These are phyloP conservation scores for Nemania sp. DNA, from an alignment of 2,329 filamentous ascomycete species.

Conservation along the genomic window DNA sequence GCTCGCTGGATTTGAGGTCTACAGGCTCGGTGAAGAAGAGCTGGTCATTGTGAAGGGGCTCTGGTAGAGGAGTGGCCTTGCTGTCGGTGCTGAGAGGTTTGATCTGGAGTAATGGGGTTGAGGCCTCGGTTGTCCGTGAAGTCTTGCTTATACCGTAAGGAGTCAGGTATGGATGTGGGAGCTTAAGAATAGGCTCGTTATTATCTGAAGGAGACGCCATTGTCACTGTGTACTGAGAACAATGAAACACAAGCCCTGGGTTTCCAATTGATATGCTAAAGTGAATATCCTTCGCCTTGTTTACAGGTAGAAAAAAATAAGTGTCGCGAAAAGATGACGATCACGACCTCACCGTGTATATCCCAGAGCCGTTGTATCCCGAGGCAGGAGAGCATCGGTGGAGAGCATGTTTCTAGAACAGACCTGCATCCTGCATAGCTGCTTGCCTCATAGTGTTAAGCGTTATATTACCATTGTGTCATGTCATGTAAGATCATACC, in stretches of 20 bases:
- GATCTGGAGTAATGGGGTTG: conserved; percentile 54
- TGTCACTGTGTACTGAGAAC: conserved; percentile 8
- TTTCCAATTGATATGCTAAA: conserved; percentile 4
- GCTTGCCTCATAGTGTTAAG: not conserved
- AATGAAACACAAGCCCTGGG: conserved; percentile 1
- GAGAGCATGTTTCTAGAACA: conserved; percentile 2
- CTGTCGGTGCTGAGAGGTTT: conserved; percentile 47
- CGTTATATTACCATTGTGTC: conserved; percentile 1
- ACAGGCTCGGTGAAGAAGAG: conserved; percentile 61
- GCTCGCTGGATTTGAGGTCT: conserved; percentile 62
- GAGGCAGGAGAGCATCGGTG: conserved; percentile 24
- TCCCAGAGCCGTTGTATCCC: conserved; percentile 15
- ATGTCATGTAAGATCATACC: not conserved
- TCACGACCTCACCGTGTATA: conserved; percentile 17
- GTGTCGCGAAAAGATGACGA: conserved; percentile 6
- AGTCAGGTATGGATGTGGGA: conserved; percentile 63
- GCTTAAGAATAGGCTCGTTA: conserved; percentile 59
- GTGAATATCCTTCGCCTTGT: conserved; percentile 14
- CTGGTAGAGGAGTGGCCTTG: conserved; percentile 48
- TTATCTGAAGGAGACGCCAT: conserved; percentile 45
- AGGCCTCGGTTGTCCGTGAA: conserved; percentile 43
- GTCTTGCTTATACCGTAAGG: conserved; percentile 58
- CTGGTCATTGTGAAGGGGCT: conserved; percentile 52
- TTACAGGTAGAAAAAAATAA: conserved; percentile 1
- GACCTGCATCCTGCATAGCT: conserved; percentile 1